A percentile compares a stretch with the other conserved stretches of the same genome.
Evolutionary conservation across 371 early-diverging fungal genomes (phyloP).

Genomic region (Basidiobolus meristosporus): DNA sequence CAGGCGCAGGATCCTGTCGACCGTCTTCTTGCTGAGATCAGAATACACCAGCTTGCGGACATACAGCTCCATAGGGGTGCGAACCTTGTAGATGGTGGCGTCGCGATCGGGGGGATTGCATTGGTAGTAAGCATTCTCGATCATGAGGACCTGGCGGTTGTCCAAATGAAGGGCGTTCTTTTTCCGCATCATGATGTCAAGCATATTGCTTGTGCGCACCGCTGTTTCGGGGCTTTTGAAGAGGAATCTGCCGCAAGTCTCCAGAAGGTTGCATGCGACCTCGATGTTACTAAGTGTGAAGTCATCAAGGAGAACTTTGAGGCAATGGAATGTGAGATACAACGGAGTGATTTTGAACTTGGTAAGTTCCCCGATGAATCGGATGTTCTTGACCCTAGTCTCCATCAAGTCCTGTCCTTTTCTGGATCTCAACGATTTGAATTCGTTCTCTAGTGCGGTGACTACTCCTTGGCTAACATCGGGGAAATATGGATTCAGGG

Average conservation of each 20-base stretch:
- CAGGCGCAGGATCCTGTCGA: slow-evolving; percentile 45
- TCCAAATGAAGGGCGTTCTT: slow-evolving; percentile 68
- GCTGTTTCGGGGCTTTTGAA: slow-evolving; percentile 52
- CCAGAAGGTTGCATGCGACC: slow-evolving; percentile 62
- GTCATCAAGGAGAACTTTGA: slow-evolving; percentile 69
- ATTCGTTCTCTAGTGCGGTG: slow-evolving; percentile 45
- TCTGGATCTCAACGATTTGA: slow-evolving; percentile 41
- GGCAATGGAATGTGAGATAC: slow-evolving; percentile 59
- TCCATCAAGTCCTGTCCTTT: slow-evolving; percentile 51
- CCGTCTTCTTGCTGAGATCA: slow-evolving; percentile 42
- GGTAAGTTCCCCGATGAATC: slow-evolving; percentile 74
- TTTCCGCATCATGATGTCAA: slow-evolving; percentile 80
- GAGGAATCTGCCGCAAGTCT: slow-evolving; percentile 79
- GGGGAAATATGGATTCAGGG: slow-evolving; percentile 63
- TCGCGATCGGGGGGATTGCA: slow-evolving; percentile 66
- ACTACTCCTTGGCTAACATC: slow-evolving; percentile 59
- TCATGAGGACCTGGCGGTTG: slow-evolving; percentile 60
- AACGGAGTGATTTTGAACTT: slow-evolving; percentile 77
- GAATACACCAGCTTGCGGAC: slow-evolving; percentile 67
- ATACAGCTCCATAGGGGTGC: slow-evolving; percentile 63
- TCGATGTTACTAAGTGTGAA: slow-evolving; percentile 68
- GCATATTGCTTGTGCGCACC: slow-evolving; percentile 32
- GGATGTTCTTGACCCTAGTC: slow-evolving; percentile 61
- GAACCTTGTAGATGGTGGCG: slow-evolving; percentile 32
- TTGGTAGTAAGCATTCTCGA: slow-evolving; percentile 84